These are phyloP conservation scores for Cyberlindnera mycetangii DNA, from an alignment of 805 yeast genomes.

Conservation along the genomic window DNA sequence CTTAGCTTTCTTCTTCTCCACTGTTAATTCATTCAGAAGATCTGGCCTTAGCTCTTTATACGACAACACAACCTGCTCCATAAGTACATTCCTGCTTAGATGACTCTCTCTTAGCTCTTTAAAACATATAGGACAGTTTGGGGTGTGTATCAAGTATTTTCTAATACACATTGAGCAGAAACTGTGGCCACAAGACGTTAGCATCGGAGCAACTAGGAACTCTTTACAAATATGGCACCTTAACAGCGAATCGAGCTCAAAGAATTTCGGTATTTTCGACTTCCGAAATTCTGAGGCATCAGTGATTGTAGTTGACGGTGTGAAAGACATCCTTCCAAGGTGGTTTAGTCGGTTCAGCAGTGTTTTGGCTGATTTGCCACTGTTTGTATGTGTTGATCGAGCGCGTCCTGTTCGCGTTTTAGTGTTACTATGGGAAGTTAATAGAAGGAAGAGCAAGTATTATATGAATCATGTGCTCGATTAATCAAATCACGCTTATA, in stretches of 20 bases:
- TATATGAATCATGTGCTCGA: too few relatives aligned
- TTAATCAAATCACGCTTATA: too few relatives aligned
- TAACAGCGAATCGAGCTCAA: constrained; percentile 64
- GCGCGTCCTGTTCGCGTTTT: constrained; percentile 5
- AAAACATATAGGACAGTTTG: constrained; percentile 77
- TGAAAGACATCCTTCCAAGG: constrained; percentile 1
- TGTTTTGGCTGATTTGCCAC: constrained; percentile 1
- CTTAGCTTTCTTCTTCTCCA: background rate
- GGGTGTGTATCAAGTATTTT: constrained; percentile 55
- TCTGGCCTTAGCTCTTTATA: constrained; percentile 42
- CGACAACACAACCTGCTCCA: constrained; percentile 69
- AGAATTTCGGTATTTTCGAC: constrained; percentile 52
- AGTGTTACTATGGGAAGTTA: background rate
- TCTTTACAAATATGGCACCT: constrained; percentile 91
- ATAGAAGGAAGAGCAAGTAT: too few relatives aligned
- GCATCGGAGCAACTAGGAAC: constrained; percentile 71
- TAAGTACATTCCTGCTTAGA: constrained; percentile 58
- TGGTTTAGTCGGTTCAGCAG: constrained; percentile 1
- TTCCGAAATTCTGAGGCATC: constrained; percentile 73
- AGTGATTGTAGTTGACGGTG: constrained; percentile 31
- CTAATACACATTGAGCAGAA: constrained; percentile 88
- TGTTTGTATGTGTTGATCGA: background rate
- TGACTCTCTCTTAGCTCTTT: constrained; percentile 67
- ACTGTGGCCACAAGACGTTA: constrained; percentile 83
- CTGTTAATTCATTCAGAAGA: constrained; percentile 33